A percentile compares a stretch with the other conserved stretches of the same genome.
These are phyloP conservation scores for Geoglossum cookeanum DNA, from an alignment of 2,329 filamentous ascomycete species.

Conservation along the genomic window DNA sequence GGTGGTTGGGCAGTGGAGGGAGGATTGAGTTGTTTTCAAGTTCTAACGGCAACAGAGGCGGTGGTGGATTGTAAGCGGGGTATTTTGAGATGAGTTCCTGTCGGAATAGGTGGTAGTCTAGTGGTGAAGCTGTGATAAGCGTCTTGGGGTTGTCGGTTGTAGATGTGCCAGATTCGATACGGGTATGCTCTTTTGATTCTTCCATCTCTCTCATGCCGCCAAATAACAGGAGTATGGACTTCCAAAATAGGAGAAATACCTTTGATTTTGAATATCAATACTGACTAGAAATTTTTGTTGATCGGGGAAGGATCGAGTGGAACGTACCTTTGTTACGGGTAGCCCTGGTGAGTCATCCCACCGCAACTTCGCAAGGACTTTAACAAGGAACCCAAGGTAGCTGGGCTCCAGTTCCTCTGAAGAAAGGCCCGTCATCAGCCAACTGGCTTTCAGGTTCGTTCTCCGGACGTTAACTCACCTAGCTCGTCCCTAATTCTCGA, in stretches of 20 bases:
- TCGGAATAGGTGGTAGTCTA: slow-evolving; percentile 91
- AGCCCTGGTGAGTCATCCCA: slow-evolving; percentile 39
- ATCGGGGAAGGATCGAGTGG: slow-evolving; percentile 11
- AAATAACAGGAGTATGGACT: slow-evolving; percentile 69
- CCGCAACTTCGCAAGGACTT: slow-evolving; percentile 32
- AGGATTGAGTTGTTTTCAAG: slow-evolving; percentile 80
- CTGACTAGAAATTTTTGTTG: not conserved
- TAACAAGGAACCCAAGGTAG: slow-evolving; percentile 52
- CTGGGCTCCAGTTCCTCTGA: slow-evolving; percentile 36
- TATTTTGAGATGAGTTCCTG: slow-evolving; percentile 98
- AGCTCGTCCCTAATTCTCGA: slow-evolving; percentile 29
- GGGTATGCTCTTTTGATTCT: slow-evolving; percentile 52
- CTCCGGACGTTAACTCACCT: slow-evolving; percentile 22
- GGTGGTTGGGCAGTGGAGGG: slow-evolving; percentile 62
- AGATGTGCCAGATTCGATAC: slow-evolving; percentile 29
- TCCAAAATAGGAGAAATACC: slow-evolving; percentile 78
- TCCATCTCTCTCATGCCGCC: slow-evolving; percentile 59
- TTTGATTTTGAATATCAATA: slow-evolving; percentile 15
- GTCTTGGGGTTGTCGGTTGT: slow-evolving; percentile 46
- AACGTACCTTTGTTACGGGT: slow-evolving; percentile 24
- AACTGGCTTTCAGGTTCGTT: slow-evolving; percentile 10
- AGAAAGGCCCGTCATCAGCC: not conserved
- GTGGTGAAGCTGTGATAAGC: slow-evolving; percentile 77
- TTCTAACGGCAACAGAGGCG: slow-evolving; percentile 65
- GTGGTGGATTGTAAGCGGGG: slow-evolving; percentile 82